Percentiles rank a stretch among this genome's conserved stretches.
These are phyloP conservation scores for Lactarius vividus DNA, from an alignment of 768 basidiomycete genomes.

Conservation along the genomic window DNA sequence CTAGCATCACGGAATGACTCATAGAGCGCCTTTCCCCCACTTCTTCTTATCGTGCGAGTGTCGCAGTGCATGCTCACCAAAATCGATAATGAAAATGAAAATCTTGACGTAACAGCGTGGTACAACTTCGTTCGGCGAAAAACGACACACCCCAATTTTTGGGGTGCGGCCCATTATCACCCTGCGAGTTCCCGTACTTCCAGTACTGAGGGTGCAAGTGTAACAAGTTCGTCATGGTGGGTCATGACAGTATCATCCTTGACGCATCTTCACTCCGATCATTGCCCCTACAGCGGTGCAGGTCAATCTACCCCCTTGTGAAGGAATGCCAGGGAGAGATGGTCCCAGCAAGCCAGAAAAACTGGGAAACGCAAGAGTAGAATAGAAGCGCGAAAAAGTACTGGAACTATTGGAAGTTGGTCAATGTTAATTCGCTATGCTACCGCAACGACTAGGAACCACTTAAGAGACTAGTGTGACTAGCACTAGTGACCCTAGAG, in stretches of 20 bases:
- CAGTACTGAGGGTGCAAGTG: neutral
- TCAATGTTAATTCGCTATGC: too few relatives aligned
- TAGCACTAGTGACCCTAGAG: too few relatives aligned
- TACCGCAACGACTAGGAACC: too few relatives aligned
- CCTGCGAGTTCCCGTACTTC: constrained; percentile 74
- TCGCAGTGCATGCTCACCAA: constrained; percentile 47
- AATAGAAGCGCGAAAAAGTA: too few relatives aligned
- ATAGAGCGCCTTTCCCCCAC: constrained; percentile 69
- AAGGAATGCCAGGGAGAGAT: too few relatives aligned
- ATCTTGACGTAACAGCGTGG: constrained; percentile 88
- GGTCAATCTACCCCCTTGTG: neutral
- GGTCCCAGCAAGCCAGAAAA: too few relatives aligned
- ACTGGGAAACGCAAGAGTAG: too few relatives aligned
- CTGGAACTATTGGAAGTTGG: too few relatives aligned
- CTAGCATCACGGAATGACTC: constrained; percentile 51
- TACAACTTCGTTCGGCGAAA: constrained; percentile 55
- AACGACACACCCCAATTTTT: constrained; percentile 59
- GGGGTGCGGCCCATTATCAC: constrained; percentile 99
- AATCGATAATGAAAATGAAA: constrained; percentile 95
- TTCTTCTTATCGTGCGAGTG: constrained; percentile 28
- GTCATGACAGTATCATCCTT: neutral
- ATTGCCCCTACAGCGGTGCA: constrained; percentile 57
- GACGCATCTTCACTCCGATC: constrained; percentile 79
- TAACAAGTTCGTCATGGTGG: neutral
- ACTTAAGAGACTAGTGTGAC: too few relatives aligned